Base-by-base conservation (phyloP, 352 stramenopile species). In the Sclerospora graminicola region DNA sequence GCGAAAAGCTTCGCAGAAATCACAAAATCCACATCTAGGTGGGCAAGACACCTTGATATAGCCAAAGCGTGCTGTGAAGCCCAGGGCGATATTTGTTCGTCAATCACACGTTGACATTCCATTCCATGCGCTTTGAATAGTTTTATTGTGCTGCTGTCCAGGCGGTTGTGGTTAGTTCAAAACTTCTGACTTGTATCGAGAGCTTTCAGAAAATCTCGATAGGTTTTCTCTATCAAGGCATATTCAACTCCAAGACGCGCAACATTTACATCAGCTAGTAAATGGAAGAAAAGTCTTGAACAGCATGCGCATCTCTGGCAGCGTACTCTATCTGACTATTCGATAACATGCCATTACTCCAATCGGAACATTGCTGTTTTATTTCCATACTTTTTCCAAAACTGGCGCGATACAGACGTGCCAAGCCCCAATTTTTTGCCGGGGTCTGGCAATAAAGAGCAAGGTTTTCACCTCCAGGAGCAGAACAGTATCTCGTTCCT, bases 281-380 rank as follows among this genome's bases (percentile, higher is more conserved):
- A 41, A 32, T 75, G 51, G 38, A 61, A 44, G 1, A 65, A 49
- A 40, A 82, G 51, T 24, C 57, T 62, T 65, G 64, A 39, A 78
- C 69, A 1, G 41, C 67, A 20, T 65, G 6, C 21, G 6, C 21
- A 6, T 26, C 21, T 26, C 21, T 26, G 21, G 21, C 21, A 3
- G 21, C 73, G 34, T 85, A 85, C 35, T 58, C 34, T 1, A 83
- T 44, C 29, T 85, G 73, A 4, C 34, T 49, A 0, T 35, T 16
- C 4, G 62, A 67, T 8, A 83, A 48, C 11, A 69, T 69, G 0
- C 73, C 64, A 0, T 16, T 41, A 16, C 62, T 60, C 73, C 73
- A 85, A 40, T 83, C 69, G 0, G 67, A 82, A 30, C 69, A 82
- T 38, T 85, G 73, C 37, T 85, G 51, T 31, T 82, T 63, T 21